Conservation (phyloP, 768 basidiomycete species). For the Mycena venus region DNA sequence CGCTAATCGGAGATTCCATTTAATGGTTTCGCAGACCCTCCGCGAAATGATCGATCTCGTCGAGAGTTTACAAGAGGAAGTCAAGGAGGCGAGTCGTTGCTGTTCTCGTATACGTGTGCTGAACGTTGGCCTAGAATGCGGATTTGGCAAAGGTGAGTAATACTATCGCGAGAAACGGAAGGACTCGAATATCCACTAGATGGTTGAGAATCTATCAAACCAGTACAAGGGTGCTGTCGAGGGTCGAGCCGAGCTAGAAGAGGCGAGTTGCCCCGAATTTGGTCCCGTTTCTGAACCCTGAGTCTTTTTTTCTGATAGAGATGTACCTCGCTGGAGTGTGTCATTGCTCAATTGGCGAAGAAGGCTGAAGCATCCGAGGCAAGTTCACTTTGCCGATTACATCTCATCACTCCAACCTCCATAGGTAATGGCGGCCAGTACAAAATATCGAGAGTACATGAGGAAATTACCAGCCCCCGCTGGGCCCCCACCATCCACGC, state of each 20-base stretch:
- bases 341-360: background rate
- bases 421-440: background rate
- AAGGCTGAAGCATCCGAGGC: background rate
- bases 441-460: background rate
- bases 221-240: background rate
- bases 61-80: background rate
- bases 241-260: background rate
- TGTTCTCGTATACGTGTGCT: too few relatives aligned
- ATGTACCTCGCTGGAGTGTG: background rate
- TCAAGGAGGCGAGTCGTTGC: background rate
- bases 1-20: background rate
- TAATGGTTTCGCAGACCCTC: background rate
- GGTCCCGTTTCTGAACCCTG: background rate
- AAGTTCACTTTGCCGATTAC: background rate
- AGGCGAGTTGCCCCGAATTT: background rate
- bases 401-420: background rate
- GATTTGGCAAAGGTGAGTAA: background rate
- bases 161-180: too few relatives aligned
- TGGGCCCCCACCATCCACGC: background rate
- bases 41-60: conserved; percentile 4
- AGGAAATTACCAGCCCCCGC: background rate
- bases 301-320: background rate
- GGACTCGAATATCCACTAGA: background rate
- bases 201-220: background rate
- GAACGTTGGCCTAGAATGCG: background rate